Evolutionary conservation across 345 rosid species (phyloP), one percentile per base, ranked within the genome.

Genomic region (Bruguiera sexangula): DNA sequence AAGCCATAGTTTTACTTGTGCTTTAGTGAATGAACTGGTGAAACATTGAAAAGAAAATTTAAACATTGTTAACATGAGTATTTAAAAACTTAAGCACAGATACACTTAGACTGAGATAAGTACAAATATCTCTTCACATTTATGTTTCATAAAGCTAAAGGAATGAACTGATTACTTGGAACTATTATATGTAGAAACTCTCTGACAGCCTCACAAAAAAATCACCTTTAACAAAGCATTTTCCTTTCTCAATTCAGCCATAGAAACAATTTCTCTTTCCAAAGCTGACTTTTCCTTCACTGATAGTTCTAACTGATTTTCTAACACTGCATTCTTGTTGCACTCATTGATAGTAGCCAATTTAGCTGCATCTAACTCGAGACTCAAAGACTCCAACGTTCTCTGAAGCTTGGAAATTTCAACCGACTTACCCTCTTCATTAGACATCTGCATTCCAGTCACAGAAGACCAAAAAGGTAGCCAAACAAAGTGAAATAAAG

Each of bases 361-460:
- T 81, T 86, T 95, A 77, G 97, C 82, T 56, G 96, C 99, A 86
- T 95, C 99, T 72, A 92, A 80, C 82, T 92, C 93, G 67, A 95
- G 96, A 74, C 69, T 84, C 83, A 88, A 73, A 70, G 93, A 87
- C 73, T 90, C 95, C 84, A 92, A 51, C 52, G 80, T 63, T 71
- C 84, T 87, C 65, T 84, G 91, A 73, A 88, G 93, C 82, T 88
- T 89, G 30, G 89, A 87, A 69, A 88, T 82, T 84, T 94, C 96
- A 63, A 66, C 74, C 36, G 82, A 78, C 84, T 85, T 94, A 20
- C 87, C 85, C 68, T 92, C 96, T 59, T 95, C 97, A 75, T 81
- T 82, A 54, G 97, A 88, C 71, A 81, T 82, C 99, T 95, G 92
- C 73, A 84, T 60, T 62, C 64, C 69, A 73, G 65, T 70, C 60